Evolutionary conservation across 2,329 filamentous ascomycete species (phyloP).

Genomic region (Nakataea oryzae): DNA sequence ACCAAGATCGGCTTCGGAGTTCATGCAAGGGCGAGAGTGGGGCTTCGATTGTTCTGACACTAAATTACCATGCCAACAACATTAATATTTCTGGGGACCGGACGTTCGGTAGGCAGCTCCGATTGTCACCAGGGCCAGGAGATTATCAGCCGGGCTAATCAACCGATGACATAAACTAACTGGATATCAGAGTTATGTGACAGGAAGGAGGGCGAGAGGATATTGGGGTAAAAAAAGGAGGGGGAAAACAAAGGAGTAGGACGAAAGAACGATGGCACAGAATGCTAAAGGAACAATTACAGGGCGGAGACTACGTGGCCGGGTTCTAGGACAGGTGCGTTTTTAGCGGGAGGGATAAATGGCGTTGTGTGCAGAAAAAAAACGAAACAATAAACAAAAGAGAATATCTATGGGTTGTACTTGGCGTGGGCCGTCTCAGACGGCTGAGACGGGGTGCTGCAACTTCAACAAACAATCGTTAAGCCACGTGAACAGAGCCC

Average conservation of each 20-base stretch:
- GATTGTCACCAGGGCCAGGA: neutral
- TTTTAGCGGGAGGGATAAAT: neutral
- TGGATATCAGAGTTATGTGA: too few species aligned
- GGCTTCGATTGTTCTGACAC: neutral
- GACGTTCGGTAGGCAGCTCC: too few species aligned
- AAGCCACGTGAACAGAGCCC: too few species aligned
- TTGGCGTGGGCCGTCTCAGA: neutral
- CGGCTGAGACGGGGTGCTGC: neutral
- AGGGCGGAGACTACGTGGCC: neutral
- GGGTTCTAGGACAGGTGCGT: neutral
- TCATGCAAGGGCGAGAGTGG: neutral
- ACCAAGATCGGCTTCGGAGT: too few species aligned
- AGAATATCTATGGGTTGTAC: neutral
- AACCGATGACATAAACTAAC: too few species aligned
- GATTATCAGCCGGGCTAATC: too few species aligned
- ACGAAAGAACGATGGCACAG: neutral
- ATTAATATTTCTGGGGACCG: neutral
- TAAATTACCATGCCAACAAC: neutral
- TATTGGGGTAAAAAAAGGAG: neutral
- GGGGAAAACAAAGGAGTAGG: neutral
- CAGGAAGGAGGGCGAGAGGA: too few species aligned
- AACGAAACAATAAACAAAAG: too few species aligned
- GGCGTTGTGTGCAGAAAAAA: too few species aligned
- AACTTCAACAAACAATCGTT: too few species aligned
- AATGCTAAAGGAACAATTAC: neutral